Conservation (phyloP, 768 basidiomycete genomes). For the Russula dissimulans region DNA sequence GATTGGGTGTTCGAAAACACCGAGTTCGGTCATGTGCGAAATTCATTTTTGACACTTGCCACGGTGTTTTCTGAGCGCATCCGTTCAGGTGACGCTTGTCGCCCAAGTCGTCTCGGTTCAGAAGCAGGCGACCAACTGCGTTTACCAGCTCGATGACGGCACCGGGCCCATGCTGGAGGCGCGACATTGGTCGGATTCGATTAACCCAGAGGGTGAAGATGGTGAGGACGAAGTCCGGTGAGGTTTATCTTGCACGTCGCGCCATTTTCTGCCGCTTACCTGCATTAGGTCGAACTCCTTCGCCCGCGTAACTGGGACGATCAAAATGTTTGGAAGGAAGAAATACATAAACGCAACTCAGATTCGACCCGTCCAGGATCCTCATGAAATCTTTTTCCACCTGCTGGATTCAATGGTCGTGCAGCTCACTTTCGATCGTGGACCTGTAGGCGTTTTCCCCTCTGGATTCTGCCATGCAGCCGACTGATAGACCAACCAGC, state of each 20-base stretch:
- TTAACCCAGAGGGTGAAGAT: slow-evolving; percentile 44
- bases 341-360: slow-evolving; percentile 72
- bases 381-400: slow-evolving; percentile 78
- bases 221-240: slow-evolving; percentile 42
- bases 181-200: slow-evolving; percentile 74
- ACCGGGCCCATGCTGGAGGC: slow-evolving; percentile 62
- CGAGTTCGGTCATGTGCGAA: slow-evolving; percentile 69
- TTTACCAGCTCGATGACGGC: slow-evolving; percentile 79
- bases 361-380: slow-evolving; percentile 59
- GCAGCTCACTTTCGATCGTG: slow-evolving; percentile 55
- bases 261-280: not conserved
- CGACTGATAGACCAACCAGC: slow-evolving; percentile 13
- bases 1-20: slow-evolving; percentile 79
- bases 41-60: not conserved
- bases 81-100: slow-evolving; percentile 56
- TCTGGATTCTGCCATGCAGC: not conserved
- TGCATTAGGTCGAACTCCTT: slow-evolving; percentile 57
- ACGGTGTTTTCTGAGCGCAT: not conserved
- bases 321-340: slow-evolving; percentile 78
- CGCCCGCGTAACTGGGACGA: slow-evolving; percentile 69
- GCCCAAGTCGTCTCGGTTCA: slow-evolving; percentile 63
- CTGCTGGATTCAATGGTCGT: slow-evolving; percentile 65
- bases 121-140: slow-evolving; percentile 68
- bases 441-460: slow-evolving; percentile 40
- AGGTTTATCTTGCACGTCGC: slow-evolving; percentile 15